Evolutionary conservation across 78 protist species (phyloP), one percentile per base, ranked within the genome.

Genomic region (Polysphondylium violaceum): DNA sequence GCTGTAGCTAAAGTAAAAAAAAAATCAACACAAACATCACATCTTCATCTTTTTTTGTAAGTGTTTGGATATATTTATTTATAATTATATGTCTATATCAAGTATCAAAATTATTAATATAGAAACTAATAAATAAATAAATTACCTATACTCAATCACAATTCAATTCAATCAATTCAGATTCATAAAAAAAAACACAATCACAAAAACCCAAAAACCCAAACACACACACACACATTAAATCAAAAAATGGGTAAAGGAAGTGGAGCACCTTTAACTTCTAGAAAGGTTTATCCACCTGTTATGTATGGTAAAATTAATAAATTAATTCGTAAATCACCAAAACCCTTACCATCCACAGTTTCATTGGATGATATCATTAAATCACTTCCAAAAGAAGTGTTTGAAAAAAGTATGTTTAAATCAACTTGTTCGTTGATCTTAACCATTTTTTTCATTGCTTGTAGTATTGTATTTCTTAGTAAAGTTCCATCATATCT

Each of bases 321-420:
- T n/a, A 79, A 79, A 53, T 19, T 76, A 50, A 67, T 50, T 36
- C 44, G 88, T 40, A 83, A 83, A 23, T 50, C 75, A 69, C 90
- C 78, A 58, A 69, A 83, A 58, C 8, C 38, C n/a, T 38, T 69
- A 23, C 90, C 90, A 43, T 35, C 35, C 4, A 61, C 38, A 19
- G 36, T 83, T 7, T 69, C 90, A 5, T 38, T 83, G 9, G 90
- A 83, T 16, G 63, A 83, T 33, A 83, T 83, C 12, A 59, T 83
- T 2, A 55, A 67, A 31, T 47, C 74, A 40, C 68, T 83, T 11
- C 90, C 90, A 51, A 83, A 83, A 61, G 90, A 83, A 58, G 90
- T 83, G 0, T 83, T 83, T 33, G 90, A 83, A 69, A 83, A 72
- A 61, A 56, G 73, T 69, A 55, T 50, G 21, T 58, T 83, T 17